phyloP scores from a whole-genome alignment of 2,329 filamentous ascomycete species.

The Colletotrichum lindemuthianum region DNA sequence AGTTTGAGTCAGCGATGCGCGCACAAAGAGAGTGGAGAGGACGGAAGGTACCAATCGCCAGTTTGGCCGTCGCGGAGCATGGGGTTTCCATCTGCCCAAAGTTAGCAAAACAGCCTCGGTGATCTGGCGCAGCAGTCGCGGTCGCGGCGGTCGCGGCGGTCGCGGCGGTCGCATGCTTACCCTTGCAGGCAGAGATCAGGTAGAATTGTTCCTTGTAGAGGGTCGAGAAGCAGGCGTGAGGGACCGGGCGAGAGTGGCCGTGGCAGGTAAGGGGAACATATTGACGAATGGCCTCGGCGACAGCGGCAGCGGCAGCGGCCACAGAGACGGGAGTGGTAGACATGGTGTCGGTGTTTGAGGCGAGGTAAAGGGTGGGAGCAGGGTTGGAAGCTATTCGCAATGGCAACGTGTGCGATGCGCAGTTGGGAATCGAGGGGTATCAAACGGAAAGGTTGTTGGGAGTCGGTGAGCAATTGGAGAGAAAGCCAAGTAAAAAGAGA shows the following conservation, averaged over 20 bases:
- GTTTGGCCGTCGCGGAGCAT: constrained; percentile 98
- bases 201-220: constrained; percentile 87
- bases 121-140: no score
- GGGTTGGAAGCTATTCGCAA: constrained; percentile 11
- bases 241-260: constrained; percentile 91
- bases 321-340: constrained; percentile 8
- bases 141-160: constrained; percentile 19
- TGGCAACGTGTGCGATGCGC: constrained; percentile 17
- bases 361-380: background rate
- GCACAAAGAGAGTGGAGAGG: background rate
- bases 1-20: constrained; percentile 54
- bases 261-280: constrained; percentile 94
- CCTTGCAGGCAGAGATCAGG: constrained; percentile 93
- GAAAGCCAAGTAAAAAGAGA: constrained; percentile 17
- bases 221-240: constrained; percentile 89
- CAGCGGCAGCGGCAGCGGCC: constrained; percentile 1
- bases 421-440: constrained; percentile 18
- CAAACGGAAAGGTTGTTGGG: constrained; percentile 13
- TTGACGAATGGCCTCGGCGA: constrained; percentile 50
- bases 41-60: constrained; percentile 78
- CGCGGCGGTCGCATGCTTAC: constrained; percentile 52
- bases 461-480: background rate
- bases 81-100: constrained; percentile 84
- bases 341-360: constrained; percentile 16
- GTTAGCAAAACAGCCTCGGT: constrained; percentile 37